Conservation (phyloP, 2,329 filamentous ascomycete genomes). For the Dothidotthia symphoricarpi region DNA sequence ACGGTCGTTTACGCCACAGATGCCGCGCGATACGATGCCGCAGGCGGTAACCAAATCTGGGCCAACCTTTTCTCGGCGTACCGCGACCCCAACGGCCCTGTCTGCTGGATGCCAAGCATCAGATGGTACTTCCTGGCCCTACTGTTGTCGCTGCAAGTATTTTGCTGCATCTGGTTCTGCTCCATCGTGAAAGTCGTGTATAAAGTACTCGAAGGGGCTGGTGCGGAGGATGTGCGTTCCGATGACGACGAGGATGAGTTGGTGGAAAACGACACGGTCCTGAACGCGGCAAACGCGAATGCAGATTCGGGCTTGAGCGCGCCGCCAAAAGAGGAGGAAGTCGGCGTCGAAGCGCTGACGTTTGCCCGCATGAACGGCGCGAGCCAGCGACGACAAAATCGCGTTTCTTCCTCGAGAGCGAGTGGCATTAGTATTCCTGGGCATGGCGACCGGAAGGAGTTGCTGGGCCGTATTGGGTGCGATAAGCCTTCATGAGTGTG, state of each 20-base stretch:
- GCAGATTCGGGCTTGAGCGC: slow-evolving; percentile 30
- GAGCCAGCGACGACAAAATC: slow-evolving; percentile 50
- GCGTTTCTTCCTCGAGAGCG: slow-evolving; percentile 51
- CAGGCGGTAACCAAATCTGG: slow-evolving; percentile 45
- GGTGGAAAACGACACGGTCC: slow-evolving; percentile 26
- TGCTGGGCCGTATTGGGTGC: slow-evolving; percentile 78
- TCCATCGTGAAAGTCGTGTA: slow-evolving; percentile 84
- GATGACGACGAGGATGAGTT: slow-evolving; percentile 75
- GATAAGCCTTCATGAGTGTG: slow-evolving; percentile 58
- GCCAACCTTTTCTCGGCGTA: slow-evolving; percentile 73
- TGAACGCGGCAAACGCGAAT: slow-evolving; percentile 30
- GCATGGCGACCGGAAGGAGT: slow-evolving; percentile 74
- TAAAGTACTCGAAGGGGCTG: slow-evolving; percentile 71
- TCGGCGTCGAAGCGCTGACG: slow-evolving; percentile 69
- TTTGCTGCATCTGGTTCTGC: slow-evolving; percentile 84
- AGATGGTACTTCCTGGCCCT: slow-evolving; percentile 74
- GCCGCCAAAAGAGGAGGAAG: slow-evolving; percentile 66
- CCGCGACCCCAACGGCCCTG: slow-evolving; percentile 64
- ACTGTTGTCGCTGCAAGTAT: slow-evolving; percentile 72
- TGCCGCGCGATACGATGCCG: slow-evolving; percentile 38
- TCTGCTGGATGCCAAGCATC: slow-evolving; percentile 77
- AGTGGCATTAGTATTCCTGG: slow-evolving; percentile 63
- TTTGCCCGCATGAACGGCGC: slow-evolving; percentile 52
- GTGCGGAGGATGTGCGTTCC: slow-evolving; percentile 82
- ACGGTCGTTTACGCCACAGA: slow-evolving; percentile 57